Percentiles rank a stretch among this genome's conserved stretches.
These are phyloP conservation scores for Colletotrichum graminicola DNA, from an alignment of 2,329 filamentous ascomycete genomes.

Conservation along the genomic window DNA sequence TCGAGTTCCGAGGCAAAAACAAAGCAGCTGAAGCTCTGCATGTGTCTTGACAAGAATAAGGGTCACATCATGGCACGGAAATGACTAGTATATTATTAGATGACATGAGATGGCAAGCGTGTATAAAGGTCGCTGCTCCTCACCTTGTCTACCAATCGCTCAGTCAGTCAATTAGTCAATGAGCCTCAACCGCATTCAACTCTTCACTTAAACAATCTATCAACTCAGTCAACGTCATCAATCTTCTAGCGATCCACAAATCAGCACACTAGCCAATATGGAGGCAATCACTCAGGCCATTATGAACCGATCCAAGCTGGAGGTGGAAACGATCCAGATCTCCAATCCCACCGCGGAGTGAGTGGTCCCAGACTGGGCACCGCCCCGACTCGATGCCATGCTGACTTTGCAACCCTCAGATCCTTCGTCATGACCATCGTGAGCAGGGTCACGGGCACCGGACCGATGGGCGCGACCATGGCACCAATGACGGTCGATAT, in stretches of 20 bases:
- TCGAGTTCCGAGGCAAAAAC: constrained; percentile 38
- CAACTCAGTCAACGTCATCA: constrained; percentile 28
- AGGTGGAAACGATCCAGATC: constrained; percentile 49
- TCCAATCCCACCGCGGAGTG: constrained; percentile 49
- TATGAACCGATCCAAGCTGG: constrained; percentile 46
- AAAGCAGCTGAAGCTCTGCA: constrained; percentile 33
- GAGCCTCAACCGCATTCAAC: neutral
- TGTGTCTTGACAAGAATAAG: constrained; percentile 34
- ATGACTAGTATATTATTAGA: constrained; percentile 33
- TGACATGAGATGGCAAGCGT: constrained; percentile 7
- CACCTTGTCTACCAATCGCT: neutral
- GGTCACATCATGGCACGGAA: neutral
- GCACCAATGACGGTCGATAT: constrained; percentile 48
- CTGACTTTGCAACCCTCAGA: constrained; percentile 42
- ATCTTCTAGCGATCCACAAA: constrained; percentile 17
- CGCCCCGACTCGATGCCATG: neutral
- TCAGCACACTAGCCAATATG: constrained; percentile 41
- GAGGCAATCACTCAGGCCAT: constrained; percentile 49
- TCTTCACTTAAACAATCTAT: constrained; percentile 21
- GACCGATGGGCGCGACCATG: constrained; percentile 49
- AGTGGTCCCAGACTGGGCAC: constrained; percentile 28
- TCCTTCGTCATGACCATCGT: constrained; percentile 49
- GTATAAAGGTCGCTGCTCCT: constrained; percentile 32
- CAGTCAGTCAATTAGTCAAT: neutral
- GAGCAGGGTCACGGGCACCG: constrained; percentile 49